phyloP scores from a whole-genome alignment of 1,284 basidiomycete species.

The Sanghuangporus weigelae region DNA sequence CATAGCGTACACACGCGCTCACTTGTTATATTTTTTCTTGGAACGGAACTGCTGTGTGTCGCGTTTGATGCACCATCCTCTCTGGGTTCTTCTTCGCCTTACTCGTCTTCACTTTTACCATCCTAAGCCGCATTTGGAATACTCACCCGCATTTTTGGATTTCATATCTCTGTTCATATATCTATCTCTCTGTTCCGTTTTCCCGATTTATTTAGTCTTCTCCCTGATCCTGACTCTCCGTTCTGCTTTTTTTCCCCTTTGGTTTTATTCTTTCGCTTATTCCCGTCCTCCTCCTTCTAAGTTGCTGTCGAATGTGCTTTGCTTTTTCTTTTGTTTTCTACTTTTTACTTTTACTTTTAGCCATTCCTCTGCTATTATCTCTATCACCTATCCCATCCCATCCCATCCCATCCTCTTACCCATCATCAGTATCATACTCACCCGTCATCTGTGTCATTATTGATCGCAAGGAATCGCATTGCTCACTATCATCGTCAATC shows the following conservation, averaged over 20 bases:
- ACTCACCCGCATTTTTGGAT: not conserved
- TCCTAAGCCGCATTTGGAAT: slow-evolving; percentile 1
- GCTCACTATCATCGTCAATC: not conserved
- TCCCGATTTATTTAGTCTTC: not conserved
- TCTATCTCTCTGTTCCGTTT: not conserved
- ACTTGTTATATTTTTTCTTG: not conserved
- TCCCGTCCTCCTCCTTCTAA: not conserved
- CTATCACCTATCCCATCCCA: not conserved
- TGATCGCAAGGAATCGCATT: not conserved
- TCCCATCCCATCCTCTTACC: not conserved
- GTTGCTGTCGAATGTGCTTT: slow-evolving; percentile 13
- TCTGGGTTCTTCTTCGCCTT: not conserved
- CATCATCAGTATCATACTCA: not conserved
- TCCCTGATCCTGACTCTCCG: not conserved
- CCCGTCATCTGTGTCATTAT: not conserved
- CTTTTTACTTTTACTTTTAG: not conserved
- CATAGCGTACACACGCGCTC: not conserved
- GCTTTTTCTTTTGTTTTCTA: not conserved
- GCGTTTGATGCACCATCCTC: not conserved
- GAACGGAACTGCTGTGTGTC: not conserved
- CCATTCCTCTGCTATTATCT: not conserved
- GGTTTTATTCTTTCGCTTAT: not conserved
- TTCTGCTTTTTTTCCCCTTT: not conserved
- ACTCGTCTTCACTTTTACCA: not conserved
- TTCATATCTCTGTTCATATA: not conserved